Evolutionary conservation across 1,284 basidiomycete genomes (phyloP).

Genomic region (Butyriboletus appendiculatus): DNA sequence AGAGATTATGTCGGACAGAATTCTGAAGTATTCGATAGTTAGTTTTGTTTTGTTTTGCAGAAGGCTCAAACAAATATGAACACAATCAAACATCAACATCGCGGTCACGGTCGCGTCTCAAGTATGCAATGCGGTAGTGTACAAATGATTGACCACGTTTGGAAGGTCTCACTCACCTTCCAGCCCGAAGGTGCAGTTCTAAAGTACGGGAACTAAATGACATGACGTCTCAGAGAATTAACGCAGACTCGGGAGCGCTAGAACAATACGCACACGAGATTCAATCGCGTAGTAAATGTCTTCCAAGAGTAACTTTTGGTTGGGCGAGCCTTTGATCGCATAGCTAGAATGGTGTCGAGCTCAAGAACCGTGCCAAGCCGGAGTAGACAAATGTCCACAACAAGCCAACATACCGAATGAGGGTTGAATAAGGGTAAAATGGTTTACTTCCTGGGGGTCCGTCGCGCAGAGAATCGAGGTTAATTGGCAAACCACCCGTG

Average conservation of each 20-base stretch:
- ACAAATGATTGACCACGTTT: background rate
- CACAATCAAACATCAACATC: constrained; percentile 57
- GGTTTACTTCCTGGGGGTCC: constrained; percentile 83
- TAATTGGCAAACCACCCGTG: constrained; percentile 78
- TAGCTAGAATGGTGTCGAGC: constrained; percentile 49
- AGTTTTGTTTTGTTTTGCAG: constrained; percentile 31
- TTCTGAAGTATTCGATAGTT: constrained; percentile 55
- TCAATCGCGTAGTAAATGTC: constrained; percentile 89
- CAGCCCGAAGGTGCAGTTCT: constrained; percentile 78
- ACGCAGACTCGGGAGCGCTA: background rate
- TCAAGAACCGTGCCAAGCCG: background rate
- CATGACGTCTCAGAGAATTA: constrained; percentile 17
- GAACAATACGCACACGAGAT: constrained; percentile 59
- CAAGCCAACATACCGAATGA: constrained; percentile 64
- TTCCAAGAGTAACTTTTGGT: constrained; percentile 77
- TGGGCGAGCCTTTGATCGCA: constrained; percentile 85
- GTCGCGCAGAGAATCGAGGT: constrained; percentile 78
- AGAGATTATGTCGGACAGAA: constrained; percentile 93
- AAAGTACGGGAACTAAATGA: constrained; percentile 77
- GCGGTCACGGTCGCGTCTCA: constrained; percentile 52
- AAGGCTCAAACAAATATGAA: constrained; percentile 47
- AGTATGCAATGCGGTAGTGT: constrained; percentile 11
- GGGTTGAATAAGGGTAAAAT: constrained; percentile 84
- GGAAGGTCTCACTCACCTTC: constrained; percentile 59
- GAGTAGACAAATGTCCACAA: background rate